Base-by-base conservation (phyloP, 371 early-diverging fungal species). In the Nematocida ausubeli region DNA sequence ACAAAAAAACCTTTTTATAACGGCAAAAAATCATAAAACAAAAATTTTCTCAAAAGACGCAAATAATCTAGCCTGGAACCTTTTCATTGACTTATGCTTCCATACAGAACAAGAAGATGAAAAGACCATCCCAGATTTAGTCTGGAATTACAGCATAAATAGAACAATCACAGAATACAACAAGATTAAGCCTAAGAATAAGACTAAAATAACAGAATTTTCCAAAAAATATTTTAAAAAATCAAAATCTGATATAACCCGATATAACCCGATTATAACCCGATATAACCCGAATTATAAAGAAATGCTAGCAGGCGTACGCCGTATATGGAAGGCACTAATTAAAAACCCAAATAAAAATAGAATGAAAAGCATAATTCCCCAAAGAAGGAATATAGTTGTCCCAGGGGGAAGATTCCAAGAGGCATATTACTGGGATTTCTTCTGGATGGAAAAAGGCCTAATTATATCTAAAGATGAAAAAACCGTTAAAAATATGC, bases 371-470 rank as follows among this genome's bases (percentile, higher is more conserved):
- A 71, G 71, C 22, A n/a, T 34, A 37, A 75, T 75, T 6, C 6
- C 2, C 9, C 65, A 55, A 12, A 47, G 39, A 7, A 35, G 50
- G 12, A 1, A 70, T 7, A 16, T 92, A 84, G 89, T 93, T 1
- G 89, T 93, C 9, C 93, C 94, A 9, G 94, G 94, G 3, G 93
- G 93, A 2, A 83, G 93, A 62, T 94, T 94, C 81, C 84, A 90
- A 63, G 93, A 94, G 87, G 86, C 89, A 34, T 92, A 93, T 83
- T 92, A 94, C 83, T 93, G 92, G 93, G 94, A 94, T 81, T 88
- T 89, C 22, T 92, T 87, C 80, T 94, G 91, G 87, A 89, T 90
- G 7, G 72, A 91, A 30, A 88, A 91, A 69, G 95, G 95, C 0
- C 82, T 94, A 42, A 69, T 91, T 22, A 65, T 88, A 1, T 88